A percentile compares a stretch with the other conserved stretches of the same genome.
Conservation (phyloP, 2,329 filamentous ascomycete species). For the Diaporthe humulicola region DNA sequence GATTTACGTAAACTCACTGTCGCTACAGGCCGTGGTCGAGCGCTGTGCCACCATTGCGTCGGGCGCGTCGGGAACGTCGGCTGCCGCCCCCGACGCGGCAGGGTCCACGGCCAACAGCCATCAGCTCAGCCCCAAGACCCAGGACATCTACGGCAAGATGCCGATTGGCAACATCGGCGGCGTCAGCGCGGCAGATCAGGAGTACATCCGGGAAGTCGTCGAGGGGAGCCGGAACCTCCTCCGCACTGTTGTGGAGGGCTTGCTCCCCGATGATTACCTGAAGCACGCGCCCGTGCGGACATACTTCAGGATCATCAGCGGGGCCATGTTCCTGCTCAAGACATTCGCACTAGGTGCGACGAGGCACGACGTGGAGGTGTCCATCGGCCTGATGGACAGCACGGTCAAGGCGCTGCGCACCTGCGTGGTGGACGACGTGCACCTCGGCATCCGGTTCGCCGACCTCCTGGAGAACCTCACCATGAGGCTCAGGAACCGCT, state of each 20-base stretch:
- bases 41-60: slow-evolving; percentile 84
- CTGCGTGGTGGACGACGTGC: slow-evolving; percentile 87
- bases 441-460: slow-evolving; percentile 86
- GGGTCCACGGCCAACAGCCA: slow-evolving; percentile 47
- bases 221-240: slow-evolving; percentile 84
- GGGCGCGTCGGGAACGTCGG: slow-evolving; percentile 51
- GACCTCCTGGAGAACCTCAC: slow-evolving; percentile 86
- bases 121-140: slow-evolving; percentile 72
- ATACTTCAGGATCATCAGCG: slow-evolving; percentile 88
- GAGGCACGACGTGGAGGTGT: slow-evolving; percentile 81
- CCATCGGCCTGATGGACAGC: slow-evolving; percentile 80
- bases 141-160: slow-evolving; percentile 74
- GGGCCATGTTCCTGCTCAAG: slow-evolving; percentile 87
- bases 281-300: slow-evolving; percentile 87
- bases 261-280: slow-evolving; percentile 80
- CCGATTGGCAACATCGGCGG: slow-evolving; percentile 74
- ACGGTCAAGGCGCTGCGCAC: slow-evolving; percentile 81
- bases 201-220: slow-evolving; percentile 82
- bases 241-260: slow-evolving; percentile 80
- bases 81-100: slow-evolving; percentile 50
- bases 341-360: slow-evolving; percentile 86
- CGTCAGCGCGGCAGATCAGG: slow-evolving; percentile 76
- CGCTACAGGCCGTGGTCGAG: slow-evolving; percentile 94
- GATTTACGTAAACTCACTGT: slow-evolving; percentile 94
- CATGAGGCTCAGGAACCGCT: slow-evolving; percentile 78